phyloP scores from a whole-genome alignment of 2,329 filamentous ascomycete species.

The Graphilbum sp. region DNA sequence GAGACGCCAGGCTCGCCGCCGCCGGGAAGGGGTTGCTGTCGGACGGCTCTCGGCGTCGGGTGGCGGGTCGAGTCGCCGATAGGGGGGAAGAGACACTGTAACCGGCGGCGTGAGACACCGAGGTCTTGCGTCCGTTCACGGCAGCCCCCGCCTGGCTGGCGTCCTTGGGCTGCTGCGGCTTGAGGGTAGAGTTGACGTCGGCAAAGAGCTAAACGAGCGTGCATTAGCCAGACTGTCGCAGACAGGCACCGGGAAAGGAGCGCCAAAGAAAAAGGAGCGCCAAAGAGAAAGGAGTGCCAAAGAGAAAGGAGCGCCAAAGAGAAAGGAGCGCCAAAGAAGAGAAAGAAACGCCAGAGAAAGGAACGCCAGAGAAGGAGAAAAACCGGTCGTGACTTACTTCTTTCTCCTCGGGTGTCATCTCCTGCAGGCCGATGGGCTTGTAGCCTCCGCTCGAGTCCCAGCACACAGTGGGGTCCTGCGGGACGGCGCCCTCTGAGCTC shows the following conservation, averaged over 20 bases:
- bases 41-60: slow-evolving; percentile 66
- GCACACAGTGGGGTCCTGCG: slow-evolving; percentile 75
- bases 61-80: slow-evolving; percentile 51
- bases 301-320: too few species aligned
- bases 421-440: slow-evolving; percentile 54
- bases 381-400: slow-evolving; percentile 31
- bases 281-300: too few species aligned
- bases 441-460: slow-evolving; percentile 64
- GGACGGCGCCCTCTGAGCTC: slow-evolving; percentile 52
- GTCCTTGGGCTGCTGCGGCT: slow-evolving; percentile 65
- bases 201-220: slow-evolving; percentile 48
- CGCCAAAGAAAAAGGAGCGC: background rate
- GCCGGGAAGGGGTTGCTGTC: slow-evolving; percentile 49
- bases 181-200: slow-evolving; percentile 88
- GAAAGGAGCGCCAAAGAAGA: too few species aligned
- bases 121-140: slow-evolving; percentile 60
- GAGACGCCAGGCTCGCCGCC: slow-evolving; percentile 35
- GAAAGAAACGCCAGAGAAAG: background rate
- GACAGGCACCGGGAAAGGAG: too few species aligned
- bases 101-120: slow-evolving; percentile 55
- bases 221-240: background rate
- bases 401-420: slow-evolving; percentile 49
- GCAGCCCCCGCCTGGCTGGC: slow-evolving; percentile 36
- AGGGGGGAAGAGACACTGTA: slow-evolving; percentile 63
- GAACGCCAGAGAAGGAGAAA: background rate